phyloP scores from a whole-genome alignment of 2,329 filamentous ascomycete genomes.

The Neonectria neomacrospora region DNA sequence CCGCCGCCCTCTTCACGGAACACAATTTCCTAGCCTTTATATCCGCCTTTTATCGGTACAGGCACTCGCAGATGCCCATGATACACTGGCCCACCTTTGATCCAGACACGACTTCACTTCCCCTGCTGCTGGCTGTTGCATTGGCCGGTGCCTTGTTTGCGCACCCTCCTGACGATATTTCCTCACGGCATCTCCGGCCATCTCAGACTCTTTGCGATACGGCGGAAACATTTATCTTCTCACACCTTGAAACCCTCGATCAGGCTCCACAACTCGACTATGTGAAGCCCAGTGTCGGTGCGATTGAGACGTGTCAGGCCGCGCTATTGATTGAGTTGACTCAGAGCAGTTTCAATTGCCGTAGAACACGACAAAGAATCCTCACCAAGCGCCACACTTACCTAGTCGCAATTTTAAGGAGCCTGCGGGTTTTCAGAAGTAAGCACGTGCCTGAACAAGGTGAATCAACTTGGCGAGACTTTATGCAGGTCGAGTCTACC shows the following conservation, averaged over 20 bases:
- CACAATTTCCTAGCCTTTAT: slow-evolving; percentile 25
- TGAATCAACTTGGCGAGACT: slow-evolving; percentile 14
- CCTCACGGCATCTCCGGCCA: not conserved
- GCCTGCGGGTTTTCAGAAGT: slow-evolving; percentile 4
- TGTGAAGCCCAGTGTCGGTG: not conserved
- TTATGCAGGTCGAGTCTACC: slow-evolving; percentile 21
- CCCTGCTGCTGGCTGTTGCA: slow-evolving; percentile 16
- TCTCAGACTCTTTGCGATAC: slow-evolving; percentile 16
- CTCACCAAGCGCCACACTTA: slow-evolving; percentile 15
- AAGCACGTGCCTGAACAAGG: not conserved
- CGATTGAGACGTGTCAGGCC: slow-evolving; percentile 30
- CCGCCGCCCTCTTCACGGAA: not conserved
- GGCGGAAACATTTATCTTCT: slow-evolving; percentile 29
- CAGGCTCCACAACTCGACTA: no score
- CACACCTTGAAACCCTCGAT: slow-evolving; percentile 12
- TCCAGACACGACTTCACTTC: slow-evolving; percentile 18
- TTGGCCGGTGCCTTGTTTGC: slow-evolving; percentile 23
- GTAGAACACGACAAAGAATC: slow-evolving; percentile 22
- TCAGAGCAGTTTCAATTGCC: slow-evolving; percentile 17
- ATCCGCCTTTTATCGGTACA: slow-evolving; percentile 11
- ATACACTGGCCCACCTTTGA: slow-evolving; percentile 37
- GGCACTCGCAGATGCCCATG: slow-evolving; percentile 20
- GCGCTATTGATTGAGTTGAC: slow-evolving; percentile 18
- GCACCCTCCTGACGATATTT: not conserved
- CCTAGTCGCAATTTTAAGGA: slow-evolving; percentile 17